Evolutionary conservation across 768 basidiomycete species (phyloP).

Genomic region (Mycena amicta): DNA sequence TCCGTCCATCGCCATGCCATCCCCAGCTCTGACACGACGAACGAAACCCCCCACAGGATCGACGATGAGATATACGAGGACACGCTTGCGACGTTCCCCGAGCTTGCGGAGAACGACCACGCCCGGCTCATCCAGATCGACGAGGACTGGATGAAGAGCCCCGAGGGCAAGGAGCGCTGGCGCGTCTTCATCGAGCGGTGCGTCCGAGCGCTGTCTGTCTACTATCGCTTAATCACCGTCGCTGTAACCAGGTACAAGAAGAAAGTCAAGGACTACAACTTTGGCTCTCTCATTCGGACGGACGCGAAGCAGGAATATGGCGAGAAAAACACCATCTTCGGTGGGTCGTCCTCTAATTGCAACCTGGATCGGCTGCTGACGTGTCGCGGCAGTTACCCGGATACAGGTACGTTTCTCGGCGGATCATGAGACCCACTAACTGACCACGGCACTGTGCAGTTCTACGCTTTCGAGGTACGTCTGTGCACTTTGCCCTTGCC

Average conservation of each 20-base stretch:
- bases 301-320: slow-evolving; percentile 81
- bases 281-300: slow-evolving; percentile 90
- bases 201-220: slow-evolving; percentile 7
- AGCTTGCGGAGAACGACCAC: slow-evolving; percentile 56
- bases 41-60: slow-evolving; percentile 46
- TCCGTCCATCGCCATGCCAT: slow-evolving; percentile 35
- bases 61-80: slow-evolving; percentile 93
- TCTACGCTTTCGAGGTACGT: slow-evolving; percentile 87
- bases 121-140: slow-evolving; percentile 61
- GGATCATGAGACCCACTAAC: slow-evolving; percentile 11
- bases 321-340: slow-evolving; percentile 93
- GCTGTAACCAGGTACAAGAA: slow-evolving; percentile 80
- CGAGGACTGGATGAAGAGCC: slow-evolving; percentile 92
- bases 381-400: slow-evolving; percentile 53
- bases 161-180: slow-evolving; percentile 88
- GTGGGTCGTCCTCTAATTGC: slow-evolving; percentile 41
- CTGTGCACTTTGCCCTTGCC: neutral
- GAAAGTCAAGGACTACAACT: slow-evolving; percentile 92
- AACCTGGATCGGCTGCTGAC: neutral
- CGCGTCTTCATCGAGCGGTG: slow-evolving; percentile 81
- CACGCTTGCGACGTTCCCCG: slow-evolving; percentile 78
- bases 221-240: neutral
- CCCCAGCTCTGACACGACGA: slow-evolving; percentile 3
- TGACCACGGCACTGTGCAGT: slow-evolving; percentile 45
- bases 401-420: slow-evolving; percentile 56